phyloP scores from a whole-genome alignment of 2,329 filamentous ascomycete genomes.

The Fusarium marasasianum region DNA sequence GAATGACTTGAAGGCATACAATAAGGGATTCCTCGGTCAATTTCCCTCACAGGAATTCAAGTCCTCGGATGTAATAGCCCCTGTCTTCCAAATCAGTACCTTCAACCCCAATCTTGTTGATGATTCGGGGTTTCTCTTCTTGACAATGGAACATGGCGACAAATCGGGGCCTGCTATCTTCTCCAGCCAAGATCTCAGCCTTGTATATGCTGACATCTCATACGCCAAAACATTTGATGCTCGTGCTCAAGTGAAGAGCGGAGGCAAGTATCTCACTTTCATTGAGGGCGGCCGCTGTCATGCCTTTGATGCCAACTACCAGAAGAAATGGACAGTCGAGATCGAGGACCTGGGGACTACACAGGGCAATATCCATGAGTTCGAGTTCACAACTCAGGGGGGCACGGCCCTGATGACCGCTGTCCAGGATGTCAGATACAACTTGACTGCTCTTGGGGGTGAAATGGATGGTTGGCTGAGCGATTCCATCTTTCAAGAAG shows the following conservation, averaged over 20 bases:
- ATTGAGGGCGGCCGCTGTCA: conserved; percentile 35
- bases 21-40: conserved; percentile 23
- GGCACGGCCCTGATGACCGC: conserved; percentile 36
- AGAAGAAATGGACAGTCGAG: conserved; percentile 32
- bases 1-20: conserved; percentile 27
- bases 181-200: conserved; percentile 37
- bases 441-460: conserved; percentile 32
- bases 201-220: conserved; percentile 35
- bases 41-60: conserved; percentile 35
- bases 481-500: conserved; percentile 38
- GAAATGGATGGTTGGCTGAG: conserved; percentile 35
- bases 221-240: conserved; percentile 34
- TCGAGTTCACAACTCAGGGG: conserved; percentile 32
- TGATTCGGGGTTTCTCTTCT: conserved; percentile 31
- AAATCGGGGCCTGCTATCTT: conserved; percentile 37
- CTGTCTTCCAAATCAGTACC: conserved; percentile 36
- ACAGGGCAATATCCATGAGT: conserved; percentile 37
- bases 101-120: conserved; percentile 31
- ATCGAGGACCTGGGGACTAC: conserved; percentile 21
- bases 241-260: conserved; percentile 26
- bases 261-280: conserved; percentile 35
- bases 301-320: conserved; percentile 33
- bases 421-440: conserved; percentile 38
- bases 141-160: conserved; percentile 24
- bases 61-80: conserved; percentile 31